phyloP scores from a whole-genome alignment of 768 basidiomycete species.

The Scleroderma citrinum region DNA sequence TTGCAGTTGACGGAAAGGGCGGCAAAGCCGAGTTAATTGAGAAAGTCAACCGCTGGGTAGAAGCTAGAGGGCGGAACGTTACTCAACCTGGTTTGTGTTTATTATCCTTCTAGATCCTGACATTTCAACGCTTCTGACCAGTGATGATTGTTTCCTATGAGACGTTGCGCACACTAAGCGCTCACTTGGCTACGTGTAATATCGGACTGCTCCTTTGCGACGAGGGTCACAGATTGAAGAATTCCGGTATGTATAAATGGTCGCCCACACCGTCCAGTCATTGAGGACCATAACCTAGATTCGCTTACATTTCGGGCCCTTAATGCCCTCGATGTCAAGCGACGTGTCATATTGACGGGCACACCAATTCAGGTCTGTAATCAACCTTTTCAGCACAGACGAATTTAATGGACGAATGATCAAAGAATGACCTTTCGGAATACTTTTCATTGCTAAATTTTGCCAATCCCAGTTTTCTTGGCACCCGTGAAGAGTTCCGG shows the following conservation, averaged over 20 bases:
- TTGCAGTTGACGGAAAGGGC: slow-evolving; percentile 92
- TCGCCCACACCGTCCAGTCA: slow-evolving; percentile 3
- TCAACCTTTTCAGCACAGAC: slow-evolving; percentile 1
- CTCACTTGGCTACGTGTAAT: slow-evolving; percentile 67
- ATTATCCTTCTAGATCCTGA: background rate
- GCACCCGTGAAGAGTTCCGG: slow-evolving; percentile 83
- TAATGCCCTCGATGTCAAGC: slow-evolving; percentile 75
- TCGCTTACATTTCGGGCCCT: slow-evolving; percentile 84
- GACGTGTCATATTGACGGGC: slow-evolving; percentile 90
- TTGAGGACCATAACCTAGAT: slow-evolving; percentile 39
- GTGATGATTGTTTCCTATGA: slow-evolving; percentile 99
- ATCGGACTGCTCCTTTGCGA: slow-evolving; percentile 95
- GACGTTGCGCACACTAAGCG: slow-evolving; percentile 77
- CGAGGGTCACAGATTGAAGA: slow-evolving; percentile 96
- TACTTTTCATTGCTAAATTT: slow-evolving; percentile 93
- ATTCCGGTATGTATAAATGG: slow-evolving; percentile 59
- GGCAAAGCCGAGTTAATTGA: slow-evolving; percentile 74
- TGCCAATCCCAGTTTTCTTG: slow-evolving; percentile 87
- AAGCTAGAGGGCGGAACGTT: slow-evolving; percentile 82
- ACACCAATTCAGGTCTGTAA: slow-evolving; percentile 77
- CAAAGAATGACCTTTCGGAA: slow-evolving; percentile 86
- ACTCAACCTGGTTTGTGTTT: slow-evolving; percentile 72
- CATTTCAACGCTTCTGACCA: slow-evolving; percentile 23
- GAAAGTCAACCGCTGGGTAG: slow-evolving; percentile 84
- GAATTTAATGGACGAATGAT: background rate